These are phyloP conservation scores for Celoporthe dispersa DNA, from an alignment of 2,329 filamentous ascomycete genomes.

Conservation along the genomic window DNA sequence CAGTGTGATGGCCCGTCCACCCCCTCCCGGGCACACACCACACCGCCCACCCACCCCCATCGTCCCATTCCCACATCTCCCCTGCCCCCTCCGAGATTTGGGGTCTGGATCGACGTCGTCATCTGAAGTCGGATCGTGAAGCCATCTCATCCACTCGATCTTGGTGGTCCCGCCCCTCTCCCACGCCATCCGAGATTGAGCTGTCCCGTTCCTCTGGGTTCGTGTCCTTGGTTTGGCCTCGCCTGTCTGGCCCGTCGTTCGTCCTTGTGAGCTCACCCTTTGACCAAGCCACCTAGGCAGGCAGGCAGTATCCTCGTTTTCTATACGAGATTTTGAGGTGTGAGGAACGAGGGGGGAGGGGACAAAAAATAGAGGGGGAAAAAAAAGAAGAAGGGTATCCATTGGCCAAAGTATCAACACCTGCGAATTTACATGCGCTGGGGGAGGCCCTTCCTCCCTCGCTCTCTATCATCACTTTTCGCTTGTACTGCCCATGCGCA, in stretches of 20 bases:
- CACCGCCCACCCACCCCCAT: no score
- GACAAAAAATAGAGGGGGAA: neutral
- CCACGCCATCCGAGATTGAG: neutral
- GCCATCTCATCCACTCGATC: conserved; percentile 20
- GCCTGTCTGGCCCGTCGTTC: neutral
- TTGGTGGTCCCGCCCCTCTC: neutral
- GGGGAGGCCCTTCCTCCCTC: conserved; percentile 11
- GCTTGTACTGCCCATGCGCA: neutral
- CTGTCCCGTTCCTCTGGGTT: conserved; percentile 13
- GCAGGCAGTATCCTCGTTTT: neutral
- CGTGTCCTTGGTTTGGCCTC: neutral
- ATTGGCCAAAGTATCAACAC: conserved; percentile 19
- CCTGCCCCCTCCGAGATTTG: neutral
- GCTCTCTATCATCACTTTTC: conserved; percentile 3
- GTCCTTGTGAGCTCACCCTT: neutral
- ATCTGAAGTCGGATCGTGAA: conserved; percentile 6
- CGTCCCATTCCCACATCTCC: conserved; percentile 1
- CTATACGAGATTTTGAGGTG: neutral
- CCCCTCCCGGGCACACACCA: neutral
- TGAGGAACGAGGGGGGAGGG: no score
- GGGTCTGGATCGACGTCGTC: conserved; percentile 1
- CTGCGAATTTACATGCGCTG: conserved; percentile 3
- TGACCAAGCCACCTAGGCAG: neutral
- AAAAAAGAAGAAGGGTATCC: conserved; percentile 18
- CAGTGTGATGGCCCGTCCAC: neutral